These are phyloP conservation scores for Dothidotthia symphoricarpi DNA, from an alignment of 2,329 filamentous ascomycete species.

Conservation along the genomic window DNA sequence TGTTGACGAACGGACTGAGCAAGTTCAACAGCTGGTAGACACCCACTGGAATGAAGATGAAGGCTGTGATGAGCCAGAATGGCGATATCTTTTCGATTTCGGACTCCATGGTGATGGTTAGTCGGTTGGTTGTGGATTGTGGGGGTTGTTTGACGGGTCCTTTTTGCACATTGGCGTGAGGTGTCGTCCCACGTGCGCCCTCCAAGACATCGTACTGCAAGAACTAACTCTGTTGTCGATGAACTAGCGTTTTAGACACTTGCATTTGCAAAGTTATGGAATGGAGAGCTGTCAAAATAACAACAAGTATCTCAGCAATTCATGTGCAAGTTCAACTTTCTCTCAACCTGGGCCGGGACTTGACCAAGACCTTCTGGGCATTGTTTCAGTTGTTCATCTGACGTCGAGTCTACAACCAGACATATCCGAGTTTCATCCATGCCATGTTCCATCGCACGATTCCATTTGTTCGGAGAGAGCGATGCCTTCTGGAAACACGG, in stretches of 20 bases:
- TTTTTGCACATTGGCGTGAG: not conserved
- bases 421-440: not conserved
- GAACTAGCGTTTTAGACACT: too few species aligned
- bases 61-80: conserved; percentile 19
- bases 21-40: conserved; percentile 22
- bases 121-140: too few species aligned
- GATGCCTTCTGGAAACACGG: conserved; percentile 16
- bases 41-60: conserved; percentile 21
- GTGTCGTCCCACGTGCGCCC: conserved; percentile 1
- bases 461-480: conserved; percentile 19
- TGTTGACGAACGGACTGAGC: conserved; percentile 23
- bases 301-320: too few species aligned
- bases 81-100: conserved; percentile 21
- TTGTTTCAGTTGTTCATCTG: too few species aligned
- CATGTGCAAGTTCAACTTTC: too few species aligned
- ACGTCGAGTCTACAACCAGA: too few species aligned
- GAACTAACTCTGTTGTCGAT: too few species aligned
- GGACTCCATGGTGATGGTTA: conserved; percentile 2
- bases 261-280: too few species aligned
- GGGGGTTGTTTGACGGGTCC: not conserved
- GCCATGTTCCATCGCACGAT: not conserved
- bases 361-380: too few species aligned
- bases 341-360: too few species aligned
- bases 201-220: conserved; percentile 1
- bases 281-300: too few species aligned